Base-by-base conservation (phyloP, 805 yeast species). In the Saturnispora dispora region DNA sequence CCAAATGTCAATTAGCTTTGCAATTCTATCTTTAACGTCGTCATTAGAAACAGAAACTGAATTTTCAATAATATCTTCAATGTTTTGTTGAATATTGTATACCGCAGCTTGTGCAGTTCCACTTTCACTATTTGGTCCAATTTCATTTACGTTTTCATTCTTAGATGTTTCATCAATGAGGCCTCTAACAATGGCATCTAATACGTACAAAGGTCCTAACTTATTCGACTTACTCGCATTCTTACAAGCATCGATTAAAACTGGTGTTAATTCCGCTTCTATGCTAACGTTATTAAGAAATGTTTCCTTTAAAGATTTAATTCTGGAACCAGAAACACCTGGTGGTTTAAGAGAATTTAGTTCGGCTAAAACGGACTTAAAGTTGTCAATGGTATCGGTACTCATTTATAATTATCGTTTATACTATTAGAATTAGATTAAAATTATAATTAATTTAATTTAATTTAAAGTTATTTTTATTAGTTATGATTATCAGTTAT, bases 251-350 rank as follows among this genome's bases (percentile, higher is more conserved):
- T 81, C 73, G 62, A 77, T 77, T 57, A 87, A 73, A 55, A 74
- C 72, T 46, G 80, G 75, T 46, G 83, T 75, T 49, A 86, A 66
- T 55, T 75, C 73, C 25, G 83, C 72, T 57, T 67, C 70, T 40
- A 65, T 63, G 45, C 55, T 53, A 39, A 85, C 84, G 66, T 88
- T 79, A 57, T 77, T 77, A 54, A 83, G 73, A 52, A 96, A 95
- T 55, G 86, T 66, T 52, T 86, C 85, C 45, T 91, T 86, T 63
- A 90, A 73, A 62, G 82, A 82, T 67, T 87, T 87, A 68, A 91
- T 93, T 71, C 96, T 88, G 51, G 96, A 82, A 43, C 98, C 98
- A 28, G 97, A 89, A 49, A 91, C 93, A 54, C 99, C 98, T 13
- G 91, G 91, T 15, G 96, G 79, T 68, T 83, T 84, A 60, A 85